A percentile compares a stretch with the other conserved stretches of the same genome.
phyloP scores from a whole-genome alignment of 1,284 basidiomycete species.

The Ceratobasidium sp. region DNA sequence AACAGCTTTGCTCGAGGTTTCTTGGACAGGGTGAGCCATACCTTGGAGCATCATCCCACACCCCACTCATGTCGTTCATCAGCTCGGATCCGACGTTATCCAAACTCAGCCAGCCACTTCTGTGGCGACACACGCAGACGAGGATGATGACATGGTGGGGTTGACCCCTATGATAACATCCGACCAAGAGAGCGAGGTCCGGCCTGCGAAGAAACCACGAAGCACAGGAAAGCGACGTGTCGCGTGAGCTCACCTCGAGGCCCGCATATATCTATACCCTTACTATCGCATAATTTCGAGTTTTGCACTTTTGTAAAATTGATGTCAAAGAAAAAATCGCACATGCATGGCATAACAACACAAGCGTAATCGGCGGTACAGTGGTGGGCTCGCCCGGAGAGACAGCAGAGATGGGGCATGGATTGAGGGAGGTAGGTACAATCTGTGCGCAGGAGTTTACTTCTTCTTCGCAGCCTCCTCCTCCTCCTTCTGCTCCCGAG shows the following conservation, averaged over 20 bases:
- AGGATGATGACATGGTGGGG: neutral
- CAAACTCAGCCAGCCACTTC: conserved; percentile 5
- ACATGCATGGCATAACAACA: conserved; percentile 43
- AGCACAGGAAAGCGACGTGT: neutral
- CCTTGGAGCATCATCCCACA: neutral
- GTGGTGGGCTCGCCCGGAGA: neutral
- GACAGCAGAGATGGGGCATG: conserved; percentile 12
- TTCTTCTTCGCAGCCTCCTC: conserved; percentile 95
- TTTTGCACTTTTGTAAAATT: conserved; percentile 43
- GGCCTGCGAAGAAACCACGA: conserved; percentile 10
- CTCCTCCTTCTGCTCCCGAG: conserved; percentile 77
- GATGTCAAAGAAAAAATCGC: conserved; percentile 39
- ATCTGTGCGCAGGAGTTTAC: conserved; percentile 59
- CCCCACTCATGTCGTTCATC: neutral
- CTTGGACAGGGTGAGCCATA: conserved; percentile 61
- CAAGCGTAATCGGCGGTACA: conserved; percentile 39
- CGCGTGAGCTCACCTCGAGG: neutral
- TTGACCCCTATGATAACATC: neutral
- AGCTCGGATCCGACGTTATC: conserved; percentile 26
- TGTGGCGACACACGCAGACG: conserved; percentile 1
- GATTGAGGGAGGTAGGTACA: conserved; percentile 22
- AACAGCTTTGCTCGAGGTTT: conserved; percentile 65
- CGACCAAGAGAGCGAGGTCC: conserved; percentile 1
- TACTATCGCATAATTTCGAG: neutral
- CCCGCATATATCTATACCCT: conserved; percentile 14